phyloP scores from a whole-genome alignment of 2,329 filamentous ascomycete species.

The Aspergillus persii region DNA sequence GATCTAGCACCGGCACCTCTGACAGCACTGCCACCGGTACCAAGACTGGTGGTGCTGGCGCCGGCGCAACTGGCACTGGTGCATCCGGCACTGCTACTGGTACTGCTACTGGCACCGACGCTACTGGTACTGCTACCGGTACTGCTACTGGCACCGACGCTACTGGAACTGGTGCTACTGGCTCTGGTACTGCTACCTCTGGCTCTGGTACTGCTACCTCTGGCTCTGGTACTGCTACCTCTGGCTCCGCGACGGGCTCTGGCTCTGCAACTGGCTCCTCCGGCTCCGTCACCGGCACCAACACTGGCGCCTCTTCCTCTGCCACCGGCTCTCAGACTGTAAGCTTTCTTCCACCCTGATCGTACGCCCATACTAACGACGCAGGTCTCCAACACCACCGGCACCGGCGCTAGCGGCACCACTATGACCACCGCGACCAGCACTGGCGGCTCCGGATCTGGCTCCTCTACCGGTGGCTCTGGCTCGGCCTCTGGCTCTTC shows the following conservation, averaged over 20 bases:
- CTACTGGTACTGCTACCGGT: not conserved
- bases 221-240: constrained; percentile 13
- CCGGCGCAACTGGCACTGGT: constrained; percentile 17
- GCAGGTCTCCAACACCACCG: constrained; percentile 8
- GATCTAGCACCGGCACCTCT: constrained; percentile 9
- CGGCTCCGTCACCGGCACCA: constrained; percentile 10
- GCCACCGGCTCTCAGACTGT: constrained; percentile 8
- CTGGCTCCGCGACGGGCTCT: constrained; percentile 7
- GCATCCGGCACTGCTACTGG: constrained; percentile 16
- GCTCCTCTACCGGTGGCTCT: constrained; percentile 13
- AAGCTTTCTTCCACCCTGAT: not conserved
- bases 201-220: constrained; percentile 11
- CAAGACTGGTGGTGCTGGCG: constrained; percentile 15
- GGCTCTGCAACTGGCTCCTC: constrained; percentile 14
- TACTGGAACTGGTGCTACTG: not conserved
- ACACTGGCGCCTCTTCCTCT: constrained; percentile 14
- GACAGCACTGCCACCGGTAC: constrained; percentile 5
- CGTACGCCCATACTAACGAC: not conserved
- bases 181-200: constrained; percentile 4
- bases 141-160: constrained; percentile 3
- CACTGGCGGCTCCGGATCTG: constrained; percentile 8
- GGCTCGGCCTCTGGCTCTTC: constrained; percentile 17
- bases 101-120: constrained; percentile 15
- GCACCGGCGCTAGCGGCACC: constrained; percentile 5
- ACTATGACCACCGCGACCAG: constrained; percentile 8